phyloP scores from a whole-genome alignment of 2,329 filamentous ascomycete genomes.

The Fusarium abutilonis region DNA sequence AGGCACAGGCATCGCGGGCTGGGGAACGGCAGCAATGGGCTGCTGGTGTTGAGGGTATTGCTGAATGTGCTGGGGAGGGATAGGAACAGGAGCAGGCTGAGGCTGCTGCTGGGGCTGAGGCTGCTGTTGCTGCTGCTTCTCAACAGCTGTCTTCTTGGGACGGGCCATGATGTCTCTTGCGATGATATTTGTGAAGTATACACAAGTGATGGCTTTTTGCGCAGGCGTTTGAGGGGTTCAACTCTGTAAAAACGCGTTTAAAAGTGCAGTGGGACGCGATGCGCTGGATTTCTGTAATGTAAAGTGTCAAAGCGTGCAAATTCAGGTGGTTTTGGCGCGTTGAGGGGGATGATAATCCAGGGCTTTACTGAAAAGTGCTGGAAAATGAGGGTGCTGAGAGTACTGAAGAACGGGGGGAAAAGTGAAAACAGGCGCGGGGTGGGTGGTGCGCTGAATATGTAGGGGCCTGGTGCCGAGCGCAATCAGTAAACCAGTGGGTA shows the following conservation, averaged over 20 bases:
- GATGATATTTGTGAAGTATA: conserved; percentile 3
- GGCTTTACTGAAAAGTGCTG: conserved; percentile 37
- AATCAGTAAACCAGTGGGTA: conserved; percentile 46
- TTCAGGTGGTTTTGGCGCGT: conserved; percentile 43
- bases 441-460: conserved; percentile 52
- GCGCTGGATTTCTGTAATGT: conserved; percentile 31
- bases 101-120: conserved; percentile 3
- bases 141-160: conserved; percentile 55
- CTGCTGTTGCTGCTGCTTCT: conserved; percentile 41
- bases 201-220: conserved; percentile 11
- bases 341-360: conserved; percentile 35
- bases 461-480: conserved; percentile 45
- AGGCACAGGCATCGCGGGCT: conserved; percentile 54
- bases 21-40: conserved; percentile 48
- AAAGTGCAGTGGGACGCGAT: conserved; percentile 32
- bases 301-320: conserved; percentile 42
- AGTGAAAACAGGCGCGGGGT: conserved; percentile 47
- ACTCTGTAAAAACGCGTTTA: conserved; percentile 22
- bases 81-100: conserved; percentile 50
- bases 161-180: conserved; percentile 53
- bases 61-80: conserved; percentile 37
- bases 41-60: conserved; percentile 37
- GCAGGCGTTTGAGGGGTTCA: conserved; percentile 9
- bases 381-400: conserved; percentile 44
- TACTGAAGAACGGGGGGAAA: conserved; percentile 47